Percentiles rank a stretch among this genome's conserved stretches.
Evolutionary conservation across 2,329 filamentous ascomycete genomes (phyloP).

Genomic region (Fusarium stilboides): DNA sequence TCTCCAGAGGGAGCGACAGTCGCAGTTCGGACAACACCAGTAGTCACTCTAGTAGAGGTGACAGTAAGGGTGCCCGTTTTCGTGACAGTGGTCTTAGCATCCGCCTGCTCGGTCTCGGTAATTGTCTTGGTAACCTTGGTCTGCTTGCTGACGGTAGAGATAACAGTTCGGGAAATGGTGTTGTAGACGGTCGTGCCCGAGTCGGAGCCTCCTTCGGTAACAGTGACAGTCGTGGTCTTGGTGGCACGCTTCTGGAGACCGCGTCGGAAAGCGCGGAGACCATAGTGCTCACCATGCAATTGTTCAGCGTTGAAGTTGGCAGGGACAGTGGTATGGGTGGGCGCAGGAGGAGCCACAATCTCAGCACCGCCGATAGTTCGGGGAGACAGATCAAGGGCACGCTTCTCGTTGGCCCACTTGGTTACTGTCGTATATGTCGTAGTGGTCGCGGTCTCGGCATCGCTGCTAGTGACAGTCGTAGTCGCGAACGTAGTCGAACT

Average conservation of each 20-base stretch:
- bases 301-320: conserved; percentile 24
- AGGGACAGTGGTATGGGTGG: conserved; percentile 42
- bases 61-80: conserved; percentile 56
- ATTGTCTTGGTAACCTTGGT: conserved; percentile 51
- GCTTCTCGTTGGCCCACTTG: conserved; percentile 53
- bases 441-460: conserved; percentile 55
- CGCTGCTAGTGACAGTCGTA: conserved; percentile 55
- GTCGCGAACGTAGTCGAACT: conserved; percentile 56
- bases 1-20: conserved; percentile 49
- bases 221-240: conserved; percentile 52
- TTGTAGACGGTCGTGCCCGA: conserved; percentile 48
- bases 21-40: conserved; percentile 50
- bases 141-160: conserved; percentile 51
- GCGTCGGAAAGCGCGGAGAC: conserved; percentile 40
- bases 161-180: conserved; percentile 52
- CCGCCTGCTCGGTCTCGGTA: conserved; percentile 54
- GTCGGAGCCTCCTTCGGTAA: conserved; percentile 47
- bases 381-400: conserved; percentile 50
- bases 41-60: conserved; percentile 54
- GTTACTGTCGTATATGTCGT: conserved; percentile 56
- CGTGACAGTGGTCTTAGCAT: conserved; percentile 58
- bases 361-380: conserved; percentile 45
- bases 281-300: conserved; percentile 25
- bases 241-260: conserved; percentile 55
- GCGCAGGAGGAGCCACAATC: conserved; percentile 33